phyloP scores from a whole-genome alignment of 2,329 filamentous ascomycete genomes.

The Aulographum hederae region DNA sequence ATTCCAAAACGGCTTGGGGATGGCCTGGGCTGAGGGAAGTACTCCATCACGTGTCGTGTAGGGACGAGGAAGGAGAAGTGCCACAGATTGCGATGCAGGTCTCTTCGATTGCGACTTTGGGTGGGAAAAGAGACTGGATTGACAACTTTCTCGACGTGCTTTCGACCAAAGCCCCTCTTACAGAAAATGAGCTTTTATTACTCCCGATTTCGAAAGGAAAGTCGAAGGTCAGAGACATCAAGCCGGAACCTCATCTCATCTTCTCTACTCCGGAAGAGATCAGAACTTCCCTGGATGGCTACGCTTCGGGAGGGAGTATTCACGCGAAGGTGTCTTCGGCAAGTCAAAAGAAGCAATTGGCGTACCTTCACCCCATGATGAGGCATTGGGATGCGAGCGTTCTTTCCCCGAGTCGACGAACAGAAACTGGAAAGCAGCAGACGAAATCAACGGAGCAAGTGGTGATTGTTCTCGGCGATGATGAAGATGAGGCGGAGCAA shows the following conservation, averaged over 20 bases:
- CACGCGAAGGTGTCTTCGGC: constrained; percentile 59
- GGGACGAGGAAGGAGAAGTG: constrained; percentile 11
- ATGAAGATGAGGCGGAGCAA: no score
- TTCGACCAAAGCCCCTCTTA: not conserved
- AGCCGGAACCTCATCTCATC: constrained; percentile 47
- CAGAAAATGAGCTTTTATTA: no score
- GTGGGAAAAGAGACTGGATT: constrained; percentile 53
- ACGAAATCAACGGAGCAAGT: no score
- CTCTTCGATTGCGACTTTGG: constrained; percentile 69
- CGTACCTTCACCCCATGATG: constrained; percentile 51
- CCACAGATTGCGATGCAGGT: constrained; percentile 40
- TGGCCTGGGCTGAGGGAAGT: constrained; percentile 51
- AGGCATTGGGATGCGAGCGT: constrained; percentile 44
- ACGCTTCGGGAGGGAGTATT: constrained; percentile 59
- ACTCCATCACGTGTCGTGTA: constrained; percentile 20
- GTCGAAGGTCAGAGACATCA: constrained; percentile 2
- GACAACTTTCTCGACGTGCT: constrained; percentile 34
- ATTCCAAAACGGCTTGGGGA: constrained; percentile 50
- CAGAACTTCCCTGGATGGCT: constrained; percentile 58
- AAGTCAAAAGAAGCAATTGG: constrained; percentile 55
- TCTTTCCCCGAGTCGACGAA: constrained; percentile 30
- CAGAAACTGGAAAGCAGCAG: not conserved
- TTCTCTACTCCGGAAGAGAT: constrained; percentile 73
- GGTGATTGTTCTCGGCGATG: no score
- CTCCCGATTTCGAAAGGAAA: constrained; percentile 1